Conservation (phyloP, 306 rosid species). For the Psophocarpus tetragonolobus region DNA sequence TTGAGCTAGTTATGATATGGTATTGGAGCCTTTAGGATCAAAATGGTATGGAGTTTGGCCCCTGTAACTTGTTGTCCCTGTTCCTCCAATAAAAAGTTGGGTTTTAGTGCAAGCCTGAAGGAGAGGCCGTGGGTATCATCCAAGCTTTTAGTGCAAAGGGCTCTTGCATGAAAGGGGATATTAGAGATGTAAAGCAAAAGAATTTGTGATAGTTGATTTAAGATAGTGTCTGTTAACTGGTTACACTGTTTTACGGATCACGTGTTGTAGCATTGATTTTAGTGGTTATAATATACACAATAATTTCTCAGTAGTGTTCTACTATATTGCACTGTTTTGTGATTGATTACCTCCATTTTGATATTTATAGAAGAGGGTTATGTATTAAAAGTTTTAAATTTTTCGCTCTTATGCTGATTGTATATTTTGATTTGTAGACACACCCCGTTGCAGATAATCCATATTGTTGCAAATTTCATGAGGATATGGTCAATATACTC, state of each 20-base stretch:
- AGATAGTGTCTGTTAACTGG: not conserved
- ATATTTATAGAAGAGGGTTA: not conserved
- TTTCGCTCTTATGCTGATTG: conserved; percentile 24
- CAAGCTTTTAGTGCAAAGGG: not conserved
- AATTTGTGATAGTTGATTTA: not conserved
- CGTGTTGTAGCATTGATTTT: not conserved
- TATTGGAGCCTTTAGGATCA: not conserved
- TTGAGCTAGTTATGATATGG: not conserved
- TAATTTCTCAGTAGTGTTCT: not conserved
- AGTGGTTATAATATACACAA: not conserved
- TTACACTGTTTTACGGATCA: not conserved
- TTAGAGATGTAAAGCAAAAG: not conserved
- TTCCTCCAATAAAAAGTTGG: not conserved
- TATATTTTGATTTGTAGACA: conserved; percentile 57
- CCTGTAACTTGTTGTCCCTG: not conserved
- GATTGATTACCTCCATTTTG: conserved; percentile 11
- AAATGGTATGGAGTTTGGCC: not conserved
- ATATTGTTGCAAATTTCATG: conserved; percentile 76
- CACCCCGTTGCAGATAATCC: conserved; percentile 91
- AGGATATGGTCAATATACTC: conserved; percentile 98
- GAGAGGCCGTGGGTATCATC: not conserved
- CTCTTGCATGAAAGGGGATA: not conserved
- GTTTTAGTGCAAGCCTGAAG: not conserved
- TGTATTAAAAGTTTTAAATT: conserved; percentile 15
- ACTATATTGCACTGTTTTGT: not conserved